Evolutionary conservation across 2,329 filamentous ascomycete genomes (phyloP), one percentile per base, ranked within the genome.

Genomic region (Ophiostoma tasmaniense): DNA sequence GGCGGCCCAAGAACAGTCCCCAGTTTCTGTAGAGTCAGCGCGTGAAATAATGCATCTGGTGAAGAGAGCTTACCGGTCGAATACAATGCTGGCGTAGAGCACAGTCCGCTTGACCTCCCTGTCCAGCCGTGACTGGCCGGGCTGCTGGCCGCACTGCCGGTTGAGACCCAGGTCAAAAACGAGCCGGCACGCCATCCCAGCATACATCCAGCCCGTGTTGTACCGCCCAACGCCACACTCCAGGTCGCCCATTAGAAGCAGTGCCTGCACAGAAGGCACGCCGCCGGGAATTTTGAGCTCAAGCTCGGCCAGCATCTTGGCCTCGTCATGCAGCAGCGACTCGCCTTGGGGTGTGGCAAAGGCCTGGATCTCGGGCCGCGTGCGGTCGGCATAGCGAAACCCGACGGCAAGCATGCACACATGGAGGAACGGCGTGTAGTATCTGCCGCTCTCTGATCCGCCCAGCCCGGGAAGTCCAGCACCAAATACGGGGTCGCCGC

Each of bases 231-330:
- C 70, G 64, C 68, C 71, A 33, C 71, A 72, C 55, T 73, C 71
- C 8, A 73, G 65, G 30, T 71, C 71, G 17, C 71, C 70, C n/a
- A 73, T 55, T 10, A 73, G 61, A 25, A 71, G 50, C 45, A 72
- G 62, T 14, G 71, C 68, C 67, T 73, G 71, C 13, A 73, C 68
- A n/a, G 71, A 71, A 1, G 71, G 71, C n/a, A 73, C 71, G 71
- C 50, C 50, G 2, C 50, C 50, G 50, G 50, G 50, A n/a, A 25
- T 25, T 11, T 25, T 55, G 3, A 55, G 67, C 66, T 73, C 71
- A 1, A 66, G 64, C 50, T 71, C 71, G 14, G 68, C 71, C 8
- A 73, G 61, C 5, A 69, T 66, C 55, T 69, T 72, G n/a, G 71
- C 71, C 67, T 73, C 71, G 13, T 72, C 69, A 37, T 73, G 71